Evolutionary conservation across 169 alveolate genomes (phyloP).

Genomic region (Theileria orientalis): DNA sequence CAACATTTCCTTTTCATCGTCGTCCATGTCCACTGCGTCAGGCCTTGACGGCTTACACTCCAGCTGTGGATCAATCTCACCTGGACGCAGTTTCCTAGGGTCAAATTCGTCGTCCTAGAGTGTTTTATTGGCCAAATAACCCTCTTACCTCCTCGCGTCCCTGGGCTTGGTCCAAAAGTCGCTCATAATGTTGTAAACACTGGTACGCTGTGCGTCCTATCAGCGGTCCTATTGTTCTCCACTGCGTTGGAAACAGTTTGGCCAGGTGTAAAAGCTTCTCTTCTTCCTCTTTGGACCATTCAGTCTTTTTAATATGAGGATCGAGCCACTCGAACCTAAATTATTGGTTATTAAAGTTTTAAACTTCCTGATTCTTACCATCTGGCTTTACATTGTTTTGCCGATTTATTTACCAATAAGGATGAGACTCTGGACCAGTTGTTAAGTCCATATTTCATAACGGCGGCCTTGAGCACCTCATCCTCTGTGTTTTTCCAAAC

Average conservation of each 20-base stretch:
- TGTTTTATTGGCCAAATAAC: neutral
- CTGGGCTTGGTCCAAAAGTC: slow-evolving; percentile 96
- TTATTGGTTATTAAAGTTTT: slow-evolving; percentile 95
- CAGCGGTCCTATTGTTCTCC: slow-evolving; percentile 99
- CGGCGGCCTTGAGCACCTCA: slow-evolving; percentile 99
- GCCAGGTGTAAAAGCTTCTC: slow-evolving; percentile 98
- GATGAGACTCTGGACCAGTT: slow-evolving; percentile 99
- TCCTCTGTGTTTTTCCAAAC: slow-evolving; percentile 99
- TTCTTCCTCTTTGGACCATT: slow-evolving; percentile 99
- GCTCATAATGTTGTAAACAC: slow-evolving; percentile 98
- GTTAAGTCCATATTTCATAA: slow-evolving; percentile 99
- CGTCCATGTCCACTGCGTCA: slow-evolving; percentile 97
- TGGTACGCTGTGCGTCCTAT: slow-evolving; percentile 99
- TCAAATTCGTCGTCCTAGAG: slow-evolving; percentile 80
- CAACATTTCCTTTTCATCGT: slow-evolving; percentile 99
- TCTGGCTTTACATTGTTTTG: slow-evolving; percentile 98
- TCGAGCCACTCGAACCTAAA: slow-evolving; percentile 97
- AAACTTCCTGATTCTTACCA: slow-evolving; percentile 97
- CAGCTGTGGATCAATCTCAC: slow-evolving; percentile 99
- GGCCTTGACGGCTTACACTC: slow-evolving; percentile 99
- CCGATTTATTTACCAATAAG: slow-evolving; percentile 96
- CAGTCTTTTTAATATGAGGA: slow-evolving; percentile 98
- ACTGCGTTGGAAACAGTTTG: slow-evolving; percentile 98
- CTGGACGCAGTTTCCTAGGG: slow-evolving; percentile 96
- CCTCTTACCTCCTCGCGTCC: slow-evolving; percentile 84